Evolutionary conservation across 345 rosid species (phyloP).

Genomic region (Durio zibethinus): DNA sequence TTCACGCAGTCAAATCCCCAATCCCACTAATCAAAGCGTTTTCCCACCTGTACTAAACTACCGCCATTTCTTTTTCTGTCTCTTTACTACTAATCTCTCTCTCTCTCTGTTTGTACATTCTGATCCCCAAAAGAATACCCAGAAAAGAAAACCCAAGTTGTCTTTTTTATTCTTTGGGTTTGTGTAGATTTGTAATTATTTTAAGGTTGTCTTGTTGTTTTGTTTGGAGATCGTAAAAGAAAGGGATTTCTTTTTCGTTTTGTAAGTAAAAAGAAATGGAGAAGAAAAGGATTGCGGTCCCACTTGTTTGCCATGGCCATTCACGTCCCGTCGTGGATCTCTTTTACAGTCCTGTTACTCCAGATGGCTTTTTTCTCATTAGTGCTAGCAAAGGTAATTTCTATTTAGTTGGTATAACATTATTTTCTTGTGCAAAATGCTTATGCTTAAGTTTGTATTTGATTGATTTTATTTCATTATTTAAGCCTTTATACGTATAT

Average conservation of each 20-base stretch:
- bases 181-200: background rate
- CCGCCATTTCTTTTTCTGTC: slow-evolving; percentile 18
- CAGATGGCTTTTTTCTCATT: slow-evolving; percentile 81
- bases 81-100: background rate
- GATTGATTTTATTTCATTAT: background rate
- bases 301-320: slow-evolving; percentile 82
- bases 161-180: background rate
- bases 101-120: background rate
- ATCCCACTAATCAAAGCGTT: slow-evolving; percentile 5
- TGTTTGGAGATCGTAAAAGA: background rate
- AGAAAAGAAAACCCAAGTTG: background rate
- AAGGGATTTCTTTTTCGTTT: background rate
- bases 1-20: background rate
- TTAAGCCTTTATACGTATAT: background rate
- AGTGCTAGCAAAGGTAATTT: slow-evolving; percentile 76
- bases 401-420: too few relatives aligned
- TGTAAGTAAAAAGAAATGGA: slow-evolving; percentile 29
- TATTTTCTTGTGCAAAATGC: background rate
- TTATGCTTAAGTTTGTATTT: background rate
- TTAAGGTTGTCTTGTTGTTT: background rate
- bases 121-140: background rate
- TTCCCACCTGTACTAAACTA: slow-evolving; percentile 16
- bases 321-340: slow-evolving; percentile 87
- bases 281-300: slow-evolving; percentile 53
- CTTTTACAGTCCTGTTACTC: slow-evolving; percentile 69